phyloP scores from a whole-genome alignment of 345 rosid genomes.

The Conringia planisiliqua region DNA sequence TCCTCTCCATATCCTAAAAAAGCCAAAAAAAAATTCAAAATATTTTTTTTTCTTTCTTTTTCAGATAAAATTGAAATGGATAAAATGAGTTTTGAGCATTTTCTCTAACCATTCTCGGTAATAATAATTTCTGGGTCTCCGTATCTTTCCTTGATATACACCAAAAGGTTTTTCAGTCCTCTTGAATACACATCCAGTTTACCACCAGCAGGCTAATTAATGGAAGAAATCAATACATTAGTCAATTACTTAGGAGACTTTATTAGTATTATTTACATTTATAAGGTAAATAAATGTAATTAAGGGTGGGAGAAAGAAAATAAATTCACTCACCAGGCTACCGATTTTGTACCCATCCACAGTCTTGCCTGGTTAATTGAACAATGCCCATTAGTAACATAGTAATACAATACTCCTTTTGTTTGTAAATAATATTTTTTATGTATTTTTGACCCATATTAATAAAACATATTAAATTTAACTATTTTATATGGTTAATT shows the following conservation, averaged over 20 bases:
- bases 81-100: background rate
- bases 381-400: background rate
- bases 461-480: no score
- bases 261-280: background rate
- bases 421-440: no score
- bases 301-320: background rate
- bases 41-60: no score
- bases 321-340: constrained; percentile 14
- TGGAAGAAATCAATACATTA: background rate
- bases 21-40: background rate
- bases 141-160: constrained; percentile 37
- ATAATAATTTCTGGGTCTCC: constrained; percentile 38
- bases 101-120: constrained; percentile 47
- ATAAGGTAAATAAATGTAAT: background rate
- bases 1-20: constrained; percentile 27
- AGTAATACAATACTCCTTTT: no score
- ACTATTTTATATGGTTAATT: no score
- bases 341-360: constrained; percentile 21
- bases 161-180: constrained; percentile 32
- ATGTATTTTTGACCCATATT: no score
- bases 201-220: constrained; percentile 20
- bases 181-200: constrained; percentile 22
- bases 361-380: constrained; percentile 16
- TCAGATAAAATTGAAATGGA: no score
- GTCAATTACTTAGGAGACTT: no score